A percentile compares a stretch with the other conserved stretches of the same genome.
Conservation (phyloP, 805 yeast species). For the Candida sithepensis region DNA sequence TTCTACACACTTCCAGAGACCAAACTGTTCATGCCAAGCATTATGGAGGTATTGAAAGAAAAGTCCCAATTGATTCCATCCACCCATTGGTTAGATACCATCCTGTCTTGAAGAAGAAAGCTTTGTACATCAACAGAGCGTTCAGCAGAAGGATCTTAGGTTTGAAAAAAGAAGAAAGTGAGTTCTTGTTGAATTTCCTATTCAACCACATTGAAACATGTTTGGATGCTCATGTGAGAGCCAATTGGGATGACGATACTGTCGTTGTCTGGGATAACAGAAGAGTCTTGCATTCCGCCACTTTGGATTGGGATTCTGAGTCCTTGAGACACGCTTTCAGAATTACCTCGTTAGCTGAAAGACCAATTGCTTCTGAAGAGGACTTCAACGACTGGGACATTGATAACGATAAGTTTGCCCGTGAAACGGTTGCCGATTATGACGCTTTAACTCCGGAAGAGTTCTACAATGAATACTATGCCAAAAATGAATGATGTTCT, state of each 20-base stretch:
- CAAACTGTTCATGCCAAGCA: conserved; percentile 55
- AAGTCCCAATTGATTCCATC: conserved; percentile 52
- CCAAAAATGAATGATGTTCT: neutral
- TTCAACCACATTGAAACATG: conserved; percentile 43
- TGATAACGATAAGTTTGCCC: conserved; percentile 11
- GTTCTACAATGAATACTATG: conserved; percentile 1
- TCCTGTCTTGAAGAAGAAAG: conserved; percentile 61
- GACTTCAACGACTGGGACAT: conserved; percentile 22
- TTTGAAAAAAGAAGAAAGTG: conserved; percentile 65
- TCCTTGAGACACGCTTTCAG: conserved; percentile 66
- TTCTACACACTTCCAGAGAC: conserved; percentile 61
- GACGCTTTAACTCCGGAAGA: conserved; percentile 29
- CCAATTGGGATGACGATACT: conserved; percentile 60
- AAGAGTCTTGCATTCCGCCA: conserved; percentile 58
- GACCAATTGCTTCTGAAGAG: conserved; percentile 38
- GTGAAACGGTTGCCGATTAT: neutral
- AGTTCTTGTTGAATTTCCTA: conserved; percentile 51
- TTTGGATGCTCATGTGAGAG: conserved; percentile 60
- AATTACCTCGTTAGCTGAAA: conserved; percentile 65
- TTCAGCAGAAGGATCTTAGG: conserved; percentile 64
- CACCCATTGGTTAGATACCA: conserved; percentile 67
- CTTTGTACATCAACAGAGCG: conserved; percentile 50
- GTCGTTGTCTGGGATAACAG: conserved; percentile 76
- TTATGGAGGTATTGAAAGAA: conserved; percentile 57
- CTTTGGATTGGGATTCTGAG: conserved; percentile 62